Evolutionary conservation across 2,329 filamentous ascomycete species (phyloP).

Genomic region (Annulohypoxylon truncatum): DNA sequence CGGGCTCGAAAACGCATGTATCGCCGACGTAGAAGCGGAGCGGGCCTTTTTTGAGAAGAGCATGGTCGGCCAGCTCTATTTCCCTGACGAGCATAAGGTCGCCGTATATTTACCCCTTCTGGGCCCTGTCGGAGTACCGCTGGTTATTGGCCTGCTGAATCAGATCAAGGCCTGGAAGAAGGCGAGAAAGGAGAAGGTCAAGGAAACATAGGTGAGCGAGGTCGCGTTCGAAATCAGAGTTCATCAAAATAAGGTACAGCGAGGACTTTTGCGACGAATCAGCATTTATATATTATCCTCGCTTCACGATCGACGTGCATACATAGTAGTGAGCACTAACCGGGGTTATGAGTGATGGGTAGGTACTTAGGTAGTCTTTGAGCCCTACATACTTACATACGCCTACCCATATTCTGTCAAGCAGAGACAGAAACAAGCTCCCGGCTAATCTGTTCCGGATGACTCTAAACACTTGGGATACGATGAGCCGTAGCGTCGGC

Average conservation of each 20-base stretch:
- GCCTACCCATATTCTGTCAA: neutral
- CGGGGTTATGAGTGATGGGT: neutral
- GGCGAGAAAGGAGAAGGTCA: constrained; percentile 53
- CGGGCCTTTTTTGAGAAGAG: constrained; percentile 98
- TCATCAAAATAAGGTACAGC: neutral
- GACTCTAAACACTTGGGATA: neutral
- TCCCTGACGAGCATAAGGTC: constrained; percentile 97
- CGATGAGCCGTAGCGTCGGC: neutral
- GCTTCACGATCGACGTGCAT: neutral
- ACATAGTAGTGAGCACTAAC: neutral
- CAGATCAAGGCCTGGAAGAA: constrained; percentile 76
- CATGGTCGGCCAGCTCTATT: constrained; percentile 99
- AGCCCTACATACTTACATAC: neutral
- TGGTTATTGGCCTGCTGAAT: constrained; percentile 85
- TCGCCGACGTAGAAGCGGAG: constrained; percentile 90
- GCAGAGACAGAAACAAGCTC: neutral
- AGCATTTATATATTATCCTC: neutral
- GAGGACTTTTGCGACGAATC: neutral
- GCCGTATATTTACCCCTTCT: constrained; percentile 94
- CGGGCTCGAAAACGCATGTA: constrained; percentile 82
- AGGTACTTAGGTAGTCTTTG: neutral
- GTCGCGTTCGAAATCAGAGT: neutral
- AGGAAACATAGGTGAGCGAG: constrained; percentile 11
- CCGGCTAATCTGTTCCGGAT: neutral
- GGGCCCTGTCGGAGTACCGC: constrained; percentile 89